Conservation (phyloP, 129 eudicot genomes). For the Artemisia argyi region DNA sequence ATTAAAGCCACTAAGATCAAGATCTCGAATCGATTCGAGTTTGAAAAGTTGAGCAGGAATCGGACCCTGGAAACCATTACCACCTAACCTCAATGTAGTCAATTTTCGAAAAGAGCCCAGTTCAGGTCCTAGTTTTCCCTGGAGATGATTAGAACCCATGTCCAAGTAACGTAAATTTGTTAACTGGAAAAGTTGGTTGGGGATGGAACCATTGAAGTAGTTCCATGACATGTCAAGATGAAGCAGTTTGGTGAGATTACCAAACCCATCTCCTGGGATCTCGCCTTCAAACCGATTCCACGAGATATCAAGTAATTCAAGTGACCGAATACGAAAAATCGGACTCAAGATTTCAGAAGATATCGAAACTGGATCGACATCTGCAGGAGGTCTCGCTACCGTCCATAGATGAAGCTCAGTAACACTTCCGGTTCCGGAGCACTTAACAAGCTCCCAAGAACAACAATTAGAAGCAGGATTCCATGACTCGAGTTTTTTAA, state of each 20-base stretch:
- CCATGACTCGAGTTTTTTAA: constrained; percentile 38
- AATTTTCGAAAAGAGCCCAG: neutral
- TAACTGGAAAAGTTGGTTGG: constrained; percentile 23
- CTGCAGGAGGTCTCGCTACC: neutral
- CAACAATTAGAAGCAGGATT: constrained; percentile 42
- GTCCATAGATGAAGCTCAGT: constrained; percentile 20
- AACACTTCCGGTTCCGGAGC: constrained; percentile 20
- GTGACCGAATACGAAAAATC: constrained; percentile 30
- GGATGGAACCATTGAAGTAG: constrained; percentile 33
- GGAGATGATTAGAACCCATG: neutral
- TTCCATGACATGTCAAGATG: constrained; percentile 34
- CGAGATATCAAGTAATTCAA: constrained; percentile 38
- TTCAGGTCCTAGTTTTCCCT: constrained; percentile 1
- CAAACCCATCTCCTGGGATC: constrained; percentile 31
- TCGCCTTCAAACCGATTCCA: constrained; percentile 14
- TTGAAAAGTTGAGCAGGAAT: neutral
- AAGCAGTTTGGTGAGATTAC: constrained; percentile 35
- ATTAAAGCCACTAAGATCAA: neutral
- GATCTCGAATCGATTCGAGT: neutral
- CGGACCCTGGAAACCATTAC: neutral
- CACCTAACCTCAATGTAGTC: neutral
- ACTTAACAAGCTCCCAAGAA: constrained; percentile 47
- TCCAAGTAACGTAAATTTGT: constrained; percentile 9
- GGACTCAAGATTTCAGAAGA: constrained; percentile 30
- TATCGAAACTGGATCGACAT: neutral